phyloP scores from a whole-genome alignment of 139 green algal genomes.

The Asterochloris sp. region DNA sequence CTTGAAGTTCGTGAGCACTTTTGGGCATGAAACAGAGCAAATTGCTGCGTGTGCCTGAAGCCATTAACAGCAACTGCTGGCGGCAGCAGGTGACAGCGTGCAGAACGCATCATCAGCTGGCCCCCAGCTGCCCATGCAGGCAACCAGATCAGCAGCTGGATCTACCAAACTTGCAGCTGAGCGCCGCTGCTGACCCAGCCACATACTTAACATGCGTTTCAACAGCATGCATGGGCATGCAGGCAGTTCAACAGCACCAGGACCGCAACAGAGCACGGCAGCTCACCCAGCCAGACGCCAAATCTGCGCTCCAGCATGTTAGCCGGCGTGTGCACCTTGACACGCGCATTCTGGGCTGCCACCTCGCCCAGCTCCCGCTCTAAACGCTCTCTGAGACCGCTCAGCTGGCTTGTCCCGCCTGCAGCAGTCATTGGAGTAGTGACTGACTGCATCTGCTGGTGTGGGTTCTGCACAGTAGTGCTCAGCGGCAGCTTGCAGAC shows the following conservation, averaged over 20 bases:
- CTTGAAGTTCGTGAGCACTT: neutral
- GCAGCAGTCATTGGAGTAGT: neutral
- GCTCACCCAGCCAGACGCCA: slow-evolving; percentile 80
- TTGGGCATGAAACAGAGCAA: neutral
- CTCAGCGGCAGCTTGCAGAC: neutral
- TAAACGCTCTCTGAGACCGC: slow-evolving; percentile 70
- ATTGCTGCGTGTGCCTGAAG: neutral
- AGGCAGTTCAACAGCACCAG: neutral
- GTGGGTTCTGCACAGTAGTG: neutral
- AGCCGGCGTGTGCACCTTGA: slow-evolving; percentile 73
- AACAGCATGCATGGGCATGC: too few species aligned
- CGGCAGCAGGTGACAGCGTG: neutral
- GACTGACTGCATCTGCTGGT: neutral
- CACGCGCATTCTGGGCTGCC: slow-evolving; percentile 51
- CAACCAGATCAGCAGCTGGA: too few species aligned
- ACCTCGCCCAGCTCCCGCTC: slow-evolving; percentile 68
- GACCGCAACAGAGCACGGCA: neutral
- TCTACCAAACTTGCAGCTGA: too few species aligned
- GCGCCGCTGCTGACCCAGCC: too few species aligned
- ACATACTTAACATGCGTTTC: too few species aligned
- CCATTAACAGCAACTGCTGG: neutral
- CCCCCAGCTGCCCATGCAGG: too few species aligned
- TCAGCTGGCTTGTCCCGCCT: slow-evolving; percentile 69
- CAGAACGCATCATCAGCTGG: neutral
- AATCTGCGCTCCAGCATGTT: slow-evolving; percentile 83